These are phyloP conservation scores for Carpinus viminea DNA, from an alignment of 306 rosid species.

Conservation along the genomic window DNA sequence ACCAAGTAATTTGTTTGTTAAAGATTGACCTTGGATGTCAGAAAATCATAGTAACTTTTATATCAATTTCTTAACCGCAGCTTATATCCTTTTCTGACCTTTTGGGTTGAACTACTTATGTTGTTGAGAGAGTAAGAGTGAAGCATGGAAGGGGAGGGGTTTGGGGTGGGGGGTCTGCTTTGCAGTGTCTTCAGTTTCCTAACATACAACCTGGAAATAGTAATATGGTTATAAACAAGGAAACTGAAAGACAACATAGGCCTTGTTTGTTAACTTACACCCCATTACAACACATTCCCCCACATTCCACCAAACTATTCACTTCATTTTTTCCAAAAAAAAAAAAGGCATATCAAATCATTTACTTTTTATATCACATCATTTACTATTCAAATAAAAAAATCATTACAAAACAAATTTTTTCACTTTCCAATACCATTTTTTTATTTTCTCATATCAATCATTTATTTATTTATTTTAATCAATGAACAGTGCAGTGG, in stretches of 20 bases:
- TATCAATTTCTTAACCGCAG: neutral
- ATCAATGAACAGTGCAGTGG: too few relatives aligned
- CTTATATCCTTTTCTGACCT: neutral
- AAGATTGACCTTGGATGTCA: neutral
- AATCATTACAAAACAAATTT: too few relatives aligned
- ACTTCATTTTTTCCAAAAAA: too few relatives aligned
- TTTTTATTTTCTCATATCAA: too few relatives aligned
- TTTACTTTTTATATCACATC: too few relatives aligned
- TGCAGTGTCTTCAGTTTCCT: neutral
- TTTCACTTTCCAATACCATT: too few relatives aligned
- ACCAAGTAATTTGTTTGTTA: neutral
- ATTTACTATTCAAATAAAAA: too few relatives aligned
- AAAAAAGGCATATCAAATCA: too few relatives aligned
- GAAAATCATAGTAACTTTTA: neutral
- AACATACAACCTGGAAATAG: neutral
- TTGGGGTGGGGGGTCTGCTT: neutral
- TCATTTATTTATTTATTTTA: too few relatives aligned
- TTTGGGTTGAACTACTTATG: neutral
- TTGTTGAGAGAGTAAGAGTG: neutral
- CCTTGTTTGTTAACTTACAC: too few relatives aligned
- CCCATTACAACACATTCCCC: too few relatives aligned
- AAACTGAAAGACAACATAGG: neutral
- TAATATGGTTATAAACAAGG: neutral
- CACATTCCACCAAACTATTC: too few relatives aligned
- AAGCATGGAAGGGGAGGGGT: neutral